Conservation (phyloP, 805 yeast species). For the Saccharomycopsis microspora region DNA sequence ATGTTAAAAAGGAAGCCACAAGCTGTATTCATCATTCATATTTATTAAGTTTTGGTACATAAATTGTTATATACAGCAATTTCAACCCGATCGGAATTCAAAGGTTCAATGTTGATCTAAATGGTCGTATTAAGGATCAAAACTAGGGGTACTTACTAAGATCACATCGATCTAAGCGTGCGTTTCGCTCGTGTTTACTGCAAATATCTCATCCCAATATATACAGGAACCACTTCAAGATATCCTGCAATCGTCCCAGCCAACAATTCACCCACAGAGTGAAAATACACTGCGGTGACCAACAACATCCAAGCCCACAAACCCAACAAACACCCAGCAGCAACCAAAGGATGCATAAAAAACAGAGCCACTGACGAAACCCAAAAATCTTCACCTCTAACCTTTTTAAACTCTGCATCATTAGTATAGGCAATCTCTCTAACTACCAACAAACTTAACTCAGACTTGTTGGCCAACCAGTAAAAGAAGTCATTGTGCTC, state of each 20-base stretch:
- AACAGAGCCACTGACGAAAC: constrained; percentile 3
- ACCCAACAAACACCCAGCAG: constrained; percentile 25
- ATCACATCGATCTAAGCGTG: no score
- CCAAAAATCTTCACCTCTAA: constrained; percentile 2
- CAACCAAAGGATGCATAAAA: constrained; percentile 19
- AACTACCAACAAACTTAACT: neutral
- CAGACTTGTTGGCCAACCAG: constrained; percentile 1
- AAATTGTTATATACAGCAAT: no score
- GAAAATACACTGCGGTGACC: constrained; percentile 78
- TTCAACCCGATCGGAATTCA: no score
- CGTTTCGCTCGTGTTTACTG: neutral
- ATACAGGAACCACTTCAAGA: constrained; percentile 8
- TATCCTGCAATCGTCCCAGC: constrained; percentile 14
- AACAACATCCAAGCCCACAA: constrained; percentile 85
- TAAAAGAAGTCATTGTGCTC: constrained; percentile 6
- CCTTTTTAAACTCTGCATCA: neutral
- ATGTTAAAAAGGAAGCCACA: no score
- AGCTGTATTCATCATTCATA: no score
- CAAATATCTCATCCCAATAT: constrained; percentile 5
- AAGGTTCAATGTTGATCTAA: no score
- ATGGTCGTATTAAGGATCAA: no score
- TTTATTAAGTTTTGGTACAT: no score
- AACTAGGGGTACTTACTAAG: no score
- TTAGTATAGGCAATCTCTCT: constrained; percentile 7
- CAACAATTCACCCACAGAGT: constrained; percentile 30